Conservation (phyloP, 331 rosid species). For the Saraca asoca region DNA sequence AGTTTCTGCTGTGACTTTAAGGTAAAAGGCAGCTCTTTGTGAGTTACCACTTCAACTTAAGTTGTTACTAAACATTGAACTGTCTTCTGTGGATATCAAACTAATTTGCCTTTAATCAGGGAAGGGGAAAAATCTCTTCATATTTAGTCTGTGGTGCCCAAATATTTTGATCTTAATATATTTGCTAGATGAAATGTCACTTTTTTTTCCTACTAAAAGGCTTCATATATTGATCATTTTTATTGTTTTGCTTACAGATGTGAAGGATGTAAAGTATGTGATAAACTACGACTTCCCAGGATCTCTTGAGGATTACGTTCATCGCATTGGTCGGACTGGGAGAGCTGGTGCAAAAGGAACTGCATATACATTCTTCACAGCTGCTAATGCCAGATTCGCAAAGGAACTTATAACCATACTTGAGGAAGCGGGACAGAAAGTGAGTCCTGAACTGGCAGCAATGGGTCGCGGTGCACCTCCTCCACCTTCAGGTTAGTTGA, state of each 20-base stretch:
- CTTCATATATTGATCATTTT: conserved; percentile 10
- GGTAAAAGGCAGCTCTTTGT: neutral
- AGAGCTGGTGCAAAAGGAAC: conserved; percentile 99
- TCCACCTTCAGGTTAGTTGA: conserved; percentile 80
- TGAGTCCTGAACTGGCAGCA: conserved; percentile 91
- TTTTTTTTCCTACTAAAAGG: neutral
- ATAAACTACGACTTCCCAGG: conserved; percentile 97
- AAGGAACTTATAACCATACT: conserved; percentile 85
- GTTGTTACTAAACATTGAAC: neutral
- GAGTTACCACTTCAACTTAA: conserved; percentile 14
- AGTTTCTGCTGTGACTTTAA: neutral
- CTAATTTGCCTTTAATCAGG: neutral
- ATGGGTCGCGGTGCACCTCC: conserved; percentile 99
- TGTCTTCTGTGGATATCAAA: too few species aligned
- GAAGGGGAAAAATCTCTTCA: neutral
- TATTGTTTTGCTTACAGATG: conserved; percentile 59
- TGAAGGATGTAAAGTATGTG: conserved; percentile 93
- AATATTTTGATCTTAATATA: too few species aligned
- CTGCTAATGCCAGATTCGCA: conserved; percentile 93
- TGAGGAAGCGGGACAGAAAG: conserved; percentile 95
- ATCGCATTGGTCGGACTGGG: conserved; percentile 98
- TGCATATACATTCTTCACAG: conserved; percentile 95
- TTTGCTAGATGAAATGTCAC: neutral
- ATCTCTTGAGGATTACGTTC: conserved; percentile 98
- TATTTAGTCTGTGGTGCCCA: neutral